Evolutionary conservation across 148 eudicot species (phyloP).

Genomic region (Spergularia bocconei): DNA sequence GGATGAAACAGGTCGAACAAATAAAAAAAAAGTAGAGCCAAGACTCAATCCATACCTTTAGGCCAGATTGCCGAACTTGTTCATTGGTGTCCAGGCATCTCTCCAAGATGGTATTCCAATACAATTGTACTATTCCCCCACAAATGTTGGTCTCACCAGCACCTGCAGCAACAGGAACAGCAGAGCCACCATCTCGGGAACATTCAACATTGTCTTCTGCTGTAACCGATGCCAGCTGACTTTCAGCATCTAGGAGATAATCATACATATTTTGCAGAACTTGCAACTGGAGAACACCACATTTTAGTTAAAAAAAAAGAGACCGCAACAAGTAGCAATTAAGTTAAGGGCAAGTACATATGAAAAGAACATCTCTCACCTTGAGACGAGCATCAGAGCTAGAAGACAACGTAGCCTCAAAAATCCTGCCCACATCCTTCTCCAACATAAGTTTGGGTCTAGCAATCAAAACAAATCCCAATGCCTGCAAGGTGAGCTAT

Average conservation of each 20-base stretch:
- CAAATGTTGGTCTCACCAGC: slow-evolving; percentile 97
- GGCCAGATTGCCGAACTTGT: slow-evolving; percentile 76
- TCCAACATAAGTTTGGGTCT: slow-evolving; percentile 92
- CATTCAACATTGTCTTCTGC: slow-evolving; percentile 33
- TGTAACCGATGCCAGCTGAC: slow-evolving; percentile 61
- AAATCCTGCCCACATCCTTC: slow-evolving; percentile 63
- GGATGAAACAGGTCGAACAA: not conserved
- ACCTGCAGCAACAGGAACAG: slow-evolving; percentile 97
- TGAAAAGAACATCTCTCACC: slow-evolving; percentile 41
- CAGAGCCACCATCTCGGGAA: slow-evolving; percentile 46
- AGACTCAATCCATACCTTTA: slow-evolving; percentile 48
- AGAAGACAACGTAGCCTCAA: slow-evolving; percentile 73
- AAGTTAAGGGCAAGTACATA: slow-evolving; percentile 6
- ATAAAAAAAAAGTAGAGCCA: not conserved
- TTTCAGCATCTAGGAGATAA: slow-evolving; percentile 93
- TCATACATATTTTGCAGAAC: slow-evolving; percentile 84
- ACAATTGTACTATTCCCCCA: slow-evolving; percentile 88
- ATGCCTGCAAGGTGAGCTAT: slow-evolving; percentile 53
- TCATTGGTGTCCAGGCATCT: slow-evolving; percentile 86
- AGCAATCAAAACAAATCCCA: slow-evolving; percentile 89
- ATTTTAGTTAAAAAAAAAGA: slow-evolving; percentile 19
- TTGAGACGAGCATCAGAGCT: slow-evolving; percentile 70
- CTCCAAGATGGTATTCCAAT: slow-evolving; percentile 76
- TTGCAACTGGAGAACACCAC: slow-evolving; percentile 62
- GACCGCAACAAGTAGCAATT: not conserved